These are phyloP conservation scores for Volutella citrinella DNA, from an alignment of 2,329 filamentous ascomycete genomes.

Conservation along the genomic window DNA sequence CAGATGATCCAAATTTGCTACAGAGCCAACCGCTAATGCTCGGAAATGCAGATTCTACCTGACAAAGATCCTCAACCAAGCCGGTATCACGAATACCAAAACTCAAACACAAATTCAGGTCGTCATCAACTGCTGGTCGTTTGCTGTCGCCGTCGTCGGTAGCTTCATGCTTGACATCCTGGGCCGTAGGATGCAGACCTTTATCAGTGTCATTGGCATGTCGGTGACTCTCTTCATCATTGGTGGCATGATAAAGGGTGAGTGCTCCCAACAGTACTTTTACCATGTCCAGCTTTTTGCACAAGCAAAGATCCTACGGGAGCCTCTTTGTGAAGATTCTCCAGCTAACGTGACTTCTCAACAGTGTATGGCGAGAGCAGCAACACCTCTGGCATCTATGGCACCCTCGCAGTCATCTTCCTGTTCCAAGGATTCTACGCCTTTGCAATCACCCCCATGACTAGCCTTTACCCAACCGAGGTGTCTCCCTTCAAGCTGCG, in stretches of 20 bases:
- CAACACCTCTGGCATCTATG: slow-evolving; percentile 37
- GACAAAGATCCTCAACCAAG: slow-evolving; percentile 26
- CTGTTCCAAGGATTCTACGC: slow-evolving; percentile 32
- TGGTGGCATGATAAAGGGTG: slow-evolving; percentile 25
- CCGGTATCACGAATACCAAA: slow-evolving; percentile 25
- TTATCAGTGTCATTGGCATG: slow-evolving; percentile 24
- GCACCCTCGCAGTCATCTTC: slow-evolving; percentile 34
- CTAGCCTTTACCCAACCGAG: slow-evolving; percentile 31
- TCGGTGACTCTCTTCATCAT: slow-evolving; percentile 19
- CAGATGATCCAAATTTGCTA: neutral
- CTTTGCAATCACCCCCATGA: slow-evolving; percentile 32
- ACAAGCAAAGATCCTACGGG: too few relatives aligned
- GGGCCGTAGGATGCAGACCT: slow-evolving; percentile 28
- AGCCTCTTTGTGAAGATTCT: too few relatives aligned
- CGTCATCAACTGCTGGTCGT: slow-evolving; percentile 35
- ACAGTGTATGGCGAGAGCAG: slow-evolving; percentile 32
- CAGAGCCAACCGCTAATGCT: too few relatives aligned
- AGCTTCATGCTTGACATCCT: slow-evolving; percentile 32
- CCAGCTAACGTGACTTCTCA: neutral
- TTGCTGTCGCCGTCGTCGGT: slow-evolving; percentile 30
- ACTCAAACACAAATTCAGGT: slow-evolving; percentile 28
- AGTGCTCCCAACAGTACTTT: neutral
- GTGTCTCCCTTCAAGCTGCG: slow-evolving; percentile 31
- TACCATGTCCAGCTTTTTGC: too few relatives aligned
- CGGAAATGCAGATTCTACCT: slow-evolving; percentile 22